Percentiles rank a stretch among this genome's conserved stretches.
phyloP scores from a whole-genome alignment of 106 monocot genomes.

The Dendrobium huoshanense region DNA sequence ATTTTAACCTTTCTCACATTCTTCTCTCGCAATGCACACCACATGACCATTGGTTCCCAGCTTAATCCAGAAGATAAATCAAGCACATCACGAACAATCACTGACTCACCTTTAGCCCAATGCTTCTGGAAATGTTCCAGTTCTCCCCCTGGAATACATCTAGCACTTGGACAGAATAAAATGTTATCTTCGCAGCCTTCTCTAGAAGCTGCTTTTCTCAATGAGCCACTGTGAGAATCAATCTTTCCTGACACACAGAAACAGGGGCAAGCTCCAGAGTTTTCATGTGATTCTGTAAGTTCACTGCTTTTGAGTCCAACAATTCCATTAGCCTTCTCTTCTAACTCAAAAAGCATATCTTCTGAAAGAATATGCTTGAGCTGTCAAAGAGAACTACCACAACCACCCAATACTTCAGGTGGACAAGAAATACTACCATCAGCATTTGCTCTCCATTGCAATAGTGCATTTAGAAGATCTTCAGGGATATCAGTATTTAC shows the following conservation, averaged over 20 bases:
- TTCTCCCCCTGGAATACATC: conserved; percentile 31
- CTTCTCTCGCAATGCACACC: conserved; percentile 66
- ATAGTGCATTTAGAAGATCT: not conserved
- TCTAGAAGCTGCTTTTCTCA: conserved; percentile 36
- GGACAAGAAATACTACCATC: conserved; percentile 20
- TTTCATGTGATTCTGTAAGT: not conserved
- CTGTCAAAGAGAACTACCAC: conserved; percentile 15
- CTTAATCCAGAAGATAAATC: conserved; percentile 47
- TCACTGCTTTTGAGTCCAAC: conserved; percentile 1
- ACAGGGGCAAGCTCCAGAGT: conserved; percentile 26
- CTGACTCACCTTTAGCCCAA: conserved; percentile 60
- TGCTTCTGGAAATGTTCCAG: conserved; percentile 59
- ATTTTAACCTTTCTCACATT: conserved; percentile 14
- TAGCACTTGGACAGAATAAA: conserved; percentile 45
- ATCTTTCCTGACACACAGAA: conserved; percentile 18
- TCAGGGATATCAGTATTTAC: conserved; percentile 2
- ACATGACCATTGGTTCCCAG: conserved; percentile 84
- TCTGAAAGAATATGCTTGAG: conserved; percentile 45
- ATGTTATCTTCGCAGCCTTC: conserved; percentile 43
- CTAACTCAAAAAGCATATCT: conserved; percentile 21
- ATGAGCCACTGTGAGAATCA: conserved; percentile 1
- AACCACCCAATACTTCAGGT: conserved; percentile 8
- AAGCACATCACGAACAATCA: conserved; percentile 49
- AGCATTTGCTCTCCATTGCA: conserved; percentile 11
- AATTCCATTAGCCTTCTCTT: conserved; percentile 27